Percentiles rank a stretch among this genome's conserved stretches.
phyloP scores from a whole-genome alignment of 176 grass and related monocot genomes.

The Panicum miliaceum region DNA sequence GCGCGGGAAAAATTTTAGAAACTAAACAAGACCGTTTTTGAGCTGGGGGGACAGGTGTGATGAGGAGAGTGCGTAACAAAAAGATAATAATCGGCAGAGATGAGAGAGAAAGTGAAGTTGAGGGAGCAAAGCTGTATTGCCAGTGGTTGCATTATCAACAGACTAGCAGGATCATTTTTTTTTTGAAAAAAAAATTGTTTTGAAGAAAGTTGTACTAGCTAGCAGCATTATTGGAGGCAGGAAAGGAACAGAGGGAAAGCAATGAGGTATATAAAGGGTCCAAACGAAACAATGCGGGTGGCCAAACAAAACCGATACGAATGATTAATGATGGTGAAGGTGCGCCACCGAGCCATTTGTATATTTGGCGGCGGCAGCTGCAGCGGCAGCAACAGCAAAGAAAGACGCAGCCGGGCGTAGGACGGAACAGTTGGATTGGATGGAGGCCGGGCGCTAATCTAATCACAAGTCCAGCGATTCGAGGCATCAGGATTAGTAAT shows the following conservation, averaged over 20 bases:
- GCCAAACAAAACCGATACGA: not conserved
- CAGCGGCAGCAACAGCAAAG: not conserved
- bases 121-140: slow-evolving; percentile 25
- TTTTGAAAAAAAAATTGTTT: not conserved
- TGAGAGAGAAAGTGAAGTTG: not conserved
- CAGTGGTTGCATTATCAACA: slow-evolving; percentile 29
- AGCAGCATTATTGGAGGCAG: slow-evolving; percentile 41
- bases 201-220: not conserved
- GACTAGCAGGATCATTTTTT: not conserved
- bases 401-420: not conserved
- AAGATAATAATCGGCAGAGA: not conserved
- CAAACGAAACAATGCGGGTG: not conserved
- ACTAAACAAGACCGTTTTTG: too few species aligned
- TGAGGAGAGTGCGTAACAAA: not conserved
- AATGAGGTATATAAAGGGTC: not conserved
- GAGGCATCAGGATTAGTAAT: not conserved
- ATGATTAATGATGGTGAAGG: not conserved
- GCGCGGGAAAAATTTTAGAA: too few species aligned
- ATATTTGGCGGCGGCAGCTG: not conserved
- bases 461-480: not conserved
- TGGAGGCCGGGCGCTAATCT: not conserved
- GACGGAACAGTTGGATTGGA: not conserved
- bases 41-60: slow-evolving; percentile 34
- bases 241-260: not conserved
- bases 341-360: slow-evolving; percentile 7